Conservation (phyloP, 2,329 filamentous ascomycete species). For the Clonostachys chloroleuca region DNA sequence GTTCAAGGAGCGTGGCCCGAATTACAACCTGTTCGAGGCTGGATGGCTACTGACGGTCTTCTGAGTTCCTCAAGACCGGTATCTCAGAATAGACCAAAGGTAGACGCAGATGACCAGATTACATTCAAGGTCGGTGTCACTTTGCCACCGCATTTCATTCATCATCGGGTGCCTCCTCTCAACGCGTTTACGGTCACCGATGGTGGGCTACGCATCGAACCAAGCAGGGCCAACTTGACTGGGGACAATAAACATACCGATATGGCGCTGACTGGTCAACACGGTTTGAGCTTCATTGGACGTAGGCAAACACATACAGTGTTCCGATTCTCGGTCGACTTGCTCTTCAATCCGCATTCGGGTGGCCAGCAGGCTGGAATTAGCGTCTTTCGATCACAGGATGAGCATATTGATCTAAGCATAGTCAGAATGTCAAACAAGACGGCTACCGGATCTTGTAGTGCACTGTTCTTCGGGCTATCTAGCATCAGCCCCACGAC, state of each 20-base stretch:
- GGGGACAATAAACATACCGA: slow-evolving; percentile 23
- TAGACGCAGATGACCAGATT: too few relatives aligned
- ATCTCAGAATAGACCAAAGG: too few relatives aligned
- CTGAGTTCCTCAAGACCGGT: slow-evolving; percentile 7
- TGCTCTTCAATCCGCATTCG: slow-evolving; percentile 37
- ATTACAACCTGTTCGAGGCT: slow-evolving; percentile 11
- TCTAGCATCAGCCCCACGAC: too few relatives aligned
- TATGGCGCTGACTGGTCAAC: slow-evolving; percentile 3
- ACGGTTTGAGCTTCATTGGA: slow-evolving; percentile 40
- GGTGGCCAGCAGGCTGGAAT: slow-evolving; percentile 51
- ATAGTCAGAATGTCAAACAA: slow-evolving; percentile 6
- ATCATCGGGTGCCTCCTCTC: slow-evolving; percentile 47
- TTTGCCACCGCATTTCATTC: slow-evolving; percentile 49
- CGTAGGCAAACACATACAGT: slow-evolving; percentile 50
- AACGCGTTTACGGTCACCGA: slow-evolving; percentile 27
- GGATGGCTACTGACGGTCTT: slow-evolving; percentile 14
- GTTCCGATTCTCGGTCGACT: slow-evolving; percentile 42
- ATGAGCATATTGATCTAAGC: slow-evolving; percentile 45
- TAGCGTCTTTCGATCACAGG: slow-evolving; percentile 46
- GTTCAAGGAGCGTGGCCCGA: slow-evolving; percentile 39
- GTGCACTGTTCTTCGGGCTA: too few relatives aligned
- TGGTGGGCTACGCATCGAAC: slow-evolving; percentile 11
- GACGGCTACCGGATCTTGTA: too few relatives aligned
- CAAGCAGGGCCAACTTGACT: slow-evolving; percentile 10
- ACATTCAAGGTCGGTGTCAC: neutral